Evolutionary conservation across 805 yeast genomes (phyloP).

Genomic region (Myxozyma vanderwaltii): DNA sequence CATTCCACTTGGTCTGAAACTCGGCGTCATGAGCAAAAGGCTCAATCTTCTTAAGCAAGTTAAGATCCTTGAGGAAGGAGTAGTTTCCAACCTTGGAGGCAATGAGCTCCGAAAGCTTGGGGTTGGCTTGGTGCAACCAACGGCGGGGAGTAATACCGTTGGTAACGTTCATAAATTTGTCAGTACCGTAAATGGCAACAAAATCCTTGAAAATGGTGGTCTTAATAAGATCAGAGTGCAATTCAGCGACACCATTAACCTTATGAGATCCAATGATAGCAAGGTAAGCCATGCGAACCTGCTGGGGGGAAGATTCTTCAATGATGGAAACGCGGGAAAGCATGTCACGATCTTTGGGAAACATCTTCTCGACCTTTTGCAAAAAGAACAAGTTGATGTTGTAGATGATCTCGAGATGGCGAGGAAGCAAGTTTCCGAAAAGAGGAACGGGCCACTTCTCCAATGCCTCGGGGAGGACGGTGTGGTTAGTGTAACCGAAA

Average conservation of each 20-base stretch:
- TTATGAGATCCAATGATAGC: conserved; percentile 92
- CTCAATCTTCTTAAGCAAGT: conserved; percentile 66
- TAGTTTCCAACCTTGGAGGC: conserved; percentile 69
- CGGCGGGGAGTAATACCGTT: conserved; percentile 96
- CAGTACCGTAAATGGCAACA: conserved; percentile 76
- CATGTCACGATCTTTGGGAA: conserved; percentile 72
- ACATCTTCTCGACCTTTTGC: conserved; percentile 69
- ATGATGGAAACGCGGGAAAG: conserved; percentile 75
- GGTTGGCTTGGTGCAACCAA: conserved; percentile 94
- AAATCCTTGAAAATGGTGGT: conserved; percentile 90
- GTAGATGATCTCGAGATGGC: conserved; percentile 88
- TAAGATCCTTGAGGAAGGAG: conserved; percentile 68
- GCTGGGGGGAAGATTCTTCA: conserved; percentile 79
- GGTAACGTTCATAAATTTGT: conserved; percentile 87
- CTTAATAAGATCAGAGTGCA: conserved; percentile 86
- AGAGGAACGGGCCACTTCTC: conserved; percentile 94
- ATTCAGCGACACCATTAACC: conserved; percentile 94
- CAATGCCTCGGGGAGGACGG: conserved; percentile 91
- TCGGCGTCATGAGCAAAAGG: conserved; percentile 65
- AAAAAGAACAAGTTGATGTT: conserved; percentile 80
- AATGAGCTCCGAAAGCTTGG: conserved; percentile 72
- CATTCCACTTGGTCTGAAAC: conserved; percentile 71
- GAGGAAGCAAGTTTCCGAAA: conserved; percentile 75
- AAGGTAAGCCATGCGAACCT: conserved; percentile 87
- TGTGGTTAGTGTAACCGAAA: conserved; percentile 91